Percentiles rank a stretch among this genome's conserved stretches.
phyloP scores from a whole-genome alignment of 2,329 filamentous ascomycete species.

The Nemania serpens region DNA sequence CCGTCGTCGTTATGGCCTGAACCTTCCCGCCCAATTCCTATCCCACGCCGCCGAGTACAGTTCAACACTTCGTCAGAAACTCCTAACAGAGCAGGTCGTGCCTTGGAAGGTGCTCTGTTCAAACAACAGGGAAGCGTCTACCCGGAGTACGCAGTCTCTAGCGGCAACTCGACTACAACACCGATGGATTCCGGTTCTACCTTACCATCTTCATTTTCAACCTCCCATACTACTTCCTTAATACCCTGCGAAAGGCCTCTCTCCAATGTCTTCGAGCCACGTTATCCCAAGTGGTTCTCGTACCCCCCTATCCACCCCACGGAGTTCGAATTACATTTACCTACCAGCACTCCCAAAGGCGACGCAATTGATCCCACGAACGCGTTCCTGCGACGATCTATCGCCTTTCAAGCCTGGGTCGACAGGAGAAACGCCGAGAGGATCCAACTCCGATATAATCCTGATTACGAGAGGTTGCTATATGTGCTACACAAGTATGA shows the following conservation, averaged over 20 bases:
- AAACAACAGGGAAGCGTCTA: neutral
- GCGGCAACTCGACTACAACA: neutral
- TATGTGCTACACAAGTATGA: slow-evolving; percentile 12
- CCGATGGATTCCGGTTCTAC: slow-evolving; percentile 5
- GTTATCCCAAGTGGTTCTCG: slow-evolving; percentile 20
- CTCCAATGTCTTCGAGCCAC: slow-evolving; percentile 13
- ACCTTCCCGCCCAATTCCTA: neutral
- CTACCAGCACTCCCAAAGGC: neutral
- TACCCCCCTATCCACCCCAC: slow-evolving; percentile 21
- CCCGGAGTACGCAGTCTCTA: neutral
- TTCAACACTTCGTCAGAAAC: neutral
- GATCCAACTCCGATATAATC: slow-evolving; percentile 16
- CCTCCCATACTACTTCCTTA: neutral
- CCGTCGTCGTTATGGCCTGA: slow-evolving; percentile 28
- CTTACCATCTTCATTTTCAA: slow-evolving; percentile 5
- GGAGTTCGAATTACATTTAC: slow-evolving; percentile 10
- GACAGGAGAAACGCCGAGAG: slow-evolving; percentile 19
- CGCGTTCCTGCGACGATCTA: slow-evolving; percentile 26
- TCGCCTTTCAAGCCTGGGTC: slow-evolving; percentile 27
- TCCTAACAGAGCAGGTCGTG: neutral
- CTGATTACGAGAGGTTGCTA: slow-evolving; percentile 16
- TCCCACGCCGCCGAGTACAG: neutral
- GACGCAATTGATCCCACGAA: slow-evolving; percentile 4
- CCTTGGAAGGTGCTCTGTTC: neutral
- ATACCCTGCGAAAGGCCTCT: neutral